Base-by-base conservation (phyloP, 306 rosid genomes). In the Begonia masoniana region DNA sequence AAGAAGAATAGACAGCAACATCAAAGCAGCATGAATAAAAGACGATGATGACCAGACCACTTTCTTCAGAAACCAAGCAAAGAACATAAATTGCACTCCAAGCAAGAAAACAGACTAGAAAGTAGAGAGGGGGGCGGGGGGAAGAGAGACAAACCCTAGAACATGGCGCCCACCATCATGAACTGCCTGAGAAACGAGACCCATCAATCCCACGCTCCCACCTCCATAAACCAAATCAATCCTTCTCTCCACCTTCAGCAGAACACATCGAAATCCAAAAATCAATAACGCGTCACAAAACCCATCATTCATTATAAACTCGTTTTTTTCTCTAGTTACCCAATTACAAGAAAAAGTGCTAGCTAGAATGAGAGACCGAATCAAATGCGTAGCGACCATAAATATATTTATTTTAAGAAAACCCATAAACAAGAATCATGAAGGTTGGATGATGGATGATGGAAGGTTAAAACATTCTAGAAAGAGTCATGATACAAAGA, bases 141-240 rank as follows among this genome's bases (percentile, higher is more conserved):
- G 17, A 64, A 58, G 62, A 42, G 68, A 55, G 19, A 76, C 77
- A 70, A 70, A 92, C 99, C 99, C 99, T 63, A 92, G 79, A 74
- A 92, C 99, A 87, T 92, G 99, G 56, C 96, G 99, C 62, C 99
- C 99, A 61, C 99, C 99, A 92, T 92, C 99, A 92, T 87, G 99
- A 76, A 87, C 99, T 21, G 96, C 99, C 85, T 87, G 96, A 71
- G 99, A 92, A 83, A 92, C 89, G 19, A 92, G 93, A 62, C 99
- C 99, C 99, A 87, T 87, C 75, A 87, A 50, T 47, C 99, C 99
- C 87, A 92, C 88, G 82, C 99, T 92, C 64, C 99, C 99, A 68
- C 99, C 99, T 62, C 99, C 99, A 66, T 92, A 92, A 43, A 92
- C 99, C 71, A 92, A 72, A 84, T 92, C 92, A 79, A 92, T 92